Evolutionary conservation across 148 eudicot species (phyloP).

Genomic region (Pharnaceum exiguum): DNA sequence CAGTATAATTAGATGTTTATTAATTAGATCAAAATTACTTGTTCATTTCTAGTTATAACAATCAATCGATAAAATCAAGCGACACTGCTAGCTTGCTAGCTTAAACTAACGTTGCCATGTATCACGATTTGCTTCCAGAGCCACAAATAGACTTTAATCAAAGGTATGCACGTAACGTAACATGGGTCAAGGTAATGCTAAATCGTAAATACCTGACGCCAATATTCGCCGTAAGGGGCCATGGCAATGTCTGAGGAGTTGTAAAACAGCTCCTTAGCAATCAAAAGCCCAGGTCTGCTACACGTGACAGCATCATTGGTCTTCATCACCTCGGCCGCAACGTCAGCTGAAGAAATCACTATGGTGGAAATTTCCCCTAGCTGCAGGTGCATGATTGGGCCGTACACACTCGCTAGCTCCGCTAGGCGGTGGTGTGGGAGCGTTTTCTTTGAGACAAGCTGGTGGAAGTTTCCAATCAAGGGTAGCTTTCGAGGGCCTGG

Average conservation of each 20-base stretch:
- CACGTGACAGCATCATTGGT: constrained; percentile 19
- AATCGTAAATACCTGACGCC: too few relatives aligned
- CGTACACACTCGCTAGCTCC: constrained; percentile 12
- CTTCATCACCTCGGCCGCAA: constrained; percentile 15
- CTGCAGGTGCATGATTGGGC: constrained; percentile 18
- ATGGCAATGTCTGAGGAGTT: neutral
- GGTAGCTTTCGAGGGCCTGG: constrained; percentile 17
- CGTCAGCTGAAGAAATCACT: constrained; percentile 14
- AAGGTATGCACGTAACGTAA: too few relatives aligned
- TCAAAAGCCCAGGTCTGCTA: constrained; percentile 6
- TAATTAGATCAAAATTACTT: too few relatives aligned
- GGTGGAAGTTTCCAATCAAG: constrained; percentile 14
- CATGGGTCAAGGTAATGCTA: too few relatives aligned
- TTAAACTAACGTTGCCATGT: too few relatives aligned
- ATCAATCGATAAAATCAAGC: too few relatives aligned
- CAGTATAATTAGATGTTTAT: too few relatives aligned
- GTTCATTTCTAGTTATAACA: too few relatives aligned
- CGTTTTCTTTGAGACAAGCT: neutral
- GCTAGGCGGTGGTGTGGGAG: constrained; percentile 11
- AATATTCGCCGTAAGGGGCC: constrained; percentile 16
- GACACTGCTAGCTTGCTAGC: too few relatives aligned
- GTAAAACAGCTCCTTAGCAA: constrained; percentile 6
- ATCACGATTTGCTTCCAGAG: too few relatives aligned
- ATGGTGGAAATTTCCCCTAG: constrained; percentile 18
- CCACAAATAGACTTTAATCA: too few relatives aligned